Conservation (phyloP, 2,329 filamentous ascomycete genomes). For the Diaporthe destruens region DNA sequence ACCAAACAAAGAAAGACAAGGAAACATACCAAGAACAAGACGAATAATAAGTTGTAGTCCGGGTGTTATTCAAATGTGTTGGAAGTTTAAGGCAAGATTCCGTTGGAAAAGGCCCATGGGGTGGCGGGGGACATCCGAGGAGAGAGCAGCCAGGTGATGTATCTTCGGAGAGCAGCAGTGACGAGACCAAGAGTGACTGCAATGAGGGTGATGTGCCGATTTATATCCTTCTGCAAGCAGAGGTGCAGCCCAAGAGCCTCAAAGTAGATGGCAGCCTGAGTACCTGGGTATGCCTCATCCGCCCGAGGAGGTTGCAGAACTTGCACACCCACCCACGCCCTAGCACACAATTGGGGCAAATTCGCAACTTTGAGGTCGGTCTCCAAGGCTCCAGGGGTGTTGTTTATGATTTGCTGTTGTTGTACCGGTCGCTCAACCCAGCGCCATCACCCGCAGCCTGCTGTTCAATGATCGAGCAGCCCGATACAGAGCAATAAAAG, state of each 20-base stretch:
- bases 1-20: too few relatives aligned
- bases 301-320: too few relatives aligned
- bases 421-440: neutral
- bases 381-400: neutral
- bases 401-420: neutral
- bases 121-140: neutral
- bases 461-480: neutral
- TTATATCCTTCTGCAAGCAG: neutral
- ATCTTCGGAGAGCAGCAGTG: neutral
- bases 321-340: neutral
- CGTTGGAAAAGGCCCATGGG: neutral
- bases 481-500: neutral
- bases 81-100: neutral
- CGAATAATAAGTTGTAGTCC: neutral
- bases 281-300: neutral
- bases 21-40: too few relatives aligned
- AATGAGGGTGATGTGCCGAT: neutral
- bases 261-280: neutral
- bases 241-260: conserved; percentile 3
- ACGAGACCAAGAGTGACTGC: neutral
- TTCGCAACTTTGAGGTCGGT: neutral
- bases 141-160: neutral
- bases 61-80: too few relatives aligned
- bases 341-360: conserved; percentile 13
- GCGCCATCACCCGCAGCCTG: neutral